phyloP scores from a whole-genome alignment of 257 asterid species.

The Salvia splendens region DNA sequence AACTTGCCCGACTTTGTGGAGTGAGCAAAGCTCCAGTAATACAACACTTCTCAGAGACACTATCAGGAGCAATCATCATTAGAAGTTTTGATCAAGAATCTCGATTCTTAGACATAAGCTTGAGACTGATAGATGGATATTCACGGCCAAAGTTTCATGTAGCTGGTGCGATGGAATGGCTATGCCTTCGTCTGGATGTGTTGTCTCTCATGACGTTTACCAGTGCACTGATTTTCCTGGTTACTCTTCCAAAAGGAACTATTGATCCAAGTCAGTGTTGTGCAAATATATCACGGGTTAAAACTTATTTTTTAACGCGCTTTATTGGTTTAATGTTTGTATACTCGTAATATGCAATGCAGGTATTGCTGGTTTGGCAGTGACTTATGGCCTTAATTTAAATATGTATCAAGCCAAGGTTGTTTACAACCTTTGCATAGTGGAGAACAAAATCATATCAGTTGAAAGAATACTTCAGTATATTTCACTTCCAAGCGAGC shows the following conservation, averaged over 20 bases:
- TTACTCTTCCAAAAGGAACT: conserved; percentile 73
- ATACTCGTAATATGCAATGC: conserved; percentile 20
- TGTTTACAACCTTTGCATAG: conserved; percentile 65
- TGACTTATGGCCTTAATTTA: conserved; percentile 84
- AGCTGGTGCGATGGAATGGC: conserved; percentile 91
- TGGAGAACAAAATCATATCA: conserved; percentile 83
- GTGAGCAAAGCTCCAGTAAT: conserved; percentile 87
- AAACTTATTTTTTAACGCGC: neutral
- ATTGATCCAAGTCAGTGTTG: conserved; percentile 71
- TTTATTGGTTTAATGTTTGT: conserved; percentile 12
- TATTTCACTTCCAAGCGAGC: conserved; percentile 62
- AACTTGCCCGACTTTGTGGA: conserved; percentile 77
- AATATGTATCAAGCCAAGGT: conserved; percentile 68
- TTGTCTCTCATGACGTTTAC: conserved; percentile 71
- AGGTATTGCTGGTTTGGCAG: conserved; percentile 93
- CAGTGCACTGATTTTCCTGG: conserved; percentile 64
- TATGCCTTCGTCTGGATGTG: conserved; percentile 80
- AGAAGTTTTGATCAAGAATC: conserved; percentile 76
- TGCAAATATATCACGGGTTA: neutral
- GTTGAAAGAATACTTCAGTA: conserved; percentile 93
- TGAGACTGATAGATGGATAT: conserved; percentile 79
- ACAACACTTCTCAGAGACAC: conserved; percentile 89
- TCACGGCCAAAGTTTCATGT: conserved; percentile 76
- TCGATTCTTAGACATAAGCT: conserved; percentile 63
- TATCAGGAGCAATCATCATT: conserved; percentile 84